Base-by-base conservation (phyloP, 1,284 basidiomycete species). In the Microbotryomycetes sp. region DNA sequence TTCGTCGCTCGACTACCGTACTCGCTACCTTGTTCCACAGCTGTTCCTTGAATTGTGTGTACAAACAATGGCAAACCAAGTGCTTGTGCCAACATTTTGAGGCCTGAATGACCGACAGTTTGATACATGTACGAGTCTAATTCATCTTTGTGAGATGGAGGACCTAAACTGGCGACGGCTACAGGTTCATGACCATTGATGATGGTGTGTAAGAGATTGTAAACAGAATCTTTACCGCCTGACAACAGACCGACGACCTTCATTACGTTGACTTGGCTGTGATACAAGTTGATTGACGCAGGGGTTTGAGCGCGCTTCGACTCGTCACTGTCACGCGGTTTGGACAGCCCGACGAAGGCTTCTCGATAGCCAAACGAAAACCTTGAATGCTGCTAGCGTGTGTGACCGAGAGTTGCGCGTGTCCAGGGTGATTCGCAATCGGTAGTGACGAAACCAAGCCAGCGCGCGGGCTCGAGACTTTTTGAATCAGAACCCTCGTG, bases 111-210 rank as follows among this genome's bases (percentile, higher is more conserved):
- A 0, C 93, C 96, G 42, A 98, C 93, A 6, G 94, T 97, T 60
- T 99, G 96, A 76, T 97, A 99, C 77, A 99, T 83, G 79, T 94
- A 98, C 49, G 94, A 97, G 77, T 99, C 94, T 71, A 97, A 84
- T 80, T 99, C 96, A 80, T 97, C 96, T 96, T 76, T 60, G 53
- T 62, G 45, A 56, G 67, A 77, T 61, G 82, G 84, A 16, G 94
- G 94, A 15, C 87, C 83, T 26, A 98, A 80, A 48, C 92, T 92
- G 3, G 92, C 96, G 22, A 93, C 84, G 2, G 92, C 92, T 2
- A 94, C 80, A 32, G 97, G 82, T 65, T 89, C 80, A 75, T 99
- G 96, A 0, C 90, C 88, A 73, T 97, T 89, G 62, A 82, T 81
- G 46, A 84, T 79, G 73, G 91, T 93, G 77, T 98, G 93, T 28